These are phyloP conservation scores for Globisporangium paroecandrum DNA, from an alignment of 352 stramenopile genomes.

Conservation along the genomic window DNA sequence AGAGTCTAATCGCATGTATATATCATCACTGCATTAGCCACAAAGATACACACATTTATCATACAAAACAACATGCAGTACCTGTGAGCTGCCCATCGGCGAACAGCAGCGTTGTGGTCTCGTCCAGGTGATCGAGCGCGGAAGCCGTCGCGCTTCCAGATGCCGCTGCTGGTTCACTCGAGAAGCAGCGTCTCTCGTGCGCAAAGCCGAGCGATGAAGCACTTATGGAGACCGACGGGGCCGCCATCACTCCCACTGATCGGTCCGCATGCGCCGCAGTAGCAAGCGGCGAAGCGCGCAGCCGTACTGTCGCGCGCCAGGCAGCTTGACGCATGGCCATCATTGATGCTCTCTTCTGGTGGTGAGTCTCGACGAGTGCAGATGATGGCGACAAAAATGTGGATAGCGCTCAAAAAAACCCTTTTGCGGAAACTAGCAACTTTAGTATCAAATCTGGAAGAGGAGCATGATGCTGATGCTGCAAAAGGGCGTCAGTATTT, in stretches of 20 bases:
- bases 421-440: not conserved
- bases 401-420: not conserved
- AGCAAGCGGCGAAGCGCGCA: not conserved
- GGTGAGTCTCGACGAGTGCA: not conserved
- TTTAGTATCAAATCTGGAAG: not conserved
- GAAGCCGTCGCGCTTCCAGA: slow-evolving; percentile 4
- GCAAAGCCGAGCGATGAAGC: slow-evolving; percentile 16
- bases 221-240: not conserved
- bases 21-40: not conserved
- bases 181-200: slow-evolving; percentile 32
- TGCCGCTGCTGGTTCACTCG: not conserved
- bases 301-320: not conserved
- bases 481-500: slow-evolving; percentile 1
- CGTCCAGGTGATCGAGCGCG: slow-evolving; percentile 22
- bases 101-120: slow-evolving; percentile 23
- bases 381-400: slow-evolving; percentile 11
- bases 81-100: slow-evolving; percentile 35
- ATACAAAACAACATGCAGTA: slow-evolving; percentile 4
- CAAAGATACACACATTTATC: not conserved
- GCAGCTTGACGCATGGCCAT: slow-evolving; percentile 9
- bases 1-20: slow-evolving; percentile 23
- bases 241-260: not conserved
- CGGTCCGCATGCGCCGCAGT: not conserved
- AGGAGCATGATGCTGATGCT: not conserved
- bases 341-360: not conserved